Conservation (phyloP, 768 basidiomycete species). For the Suillus plorans region DNA sequence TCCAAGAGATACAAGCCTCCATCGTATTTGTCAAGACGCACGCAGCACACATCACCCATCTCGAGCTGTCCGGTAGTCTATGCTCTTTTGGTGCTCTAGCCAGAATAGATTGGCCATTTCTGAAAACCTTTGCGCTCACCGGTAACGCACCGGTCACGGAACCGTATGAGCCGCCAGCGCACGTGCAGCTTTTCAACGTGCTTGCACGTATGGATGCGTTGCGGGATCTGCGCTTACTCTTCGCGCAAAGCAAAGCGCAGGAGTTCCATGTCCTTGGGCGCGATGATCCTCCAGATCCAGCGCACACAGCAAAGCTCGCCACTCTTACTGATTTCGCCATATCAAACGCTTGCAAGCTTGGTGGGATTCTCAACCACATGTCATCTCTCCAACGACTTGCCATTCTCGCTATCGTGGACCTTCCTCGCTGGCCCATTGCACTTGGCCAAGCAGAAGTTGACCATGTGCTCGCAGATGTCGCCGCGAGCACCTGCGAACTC, state of each 20-base stretch:
- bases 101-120: constrained; percentile 30
- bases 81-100: constrained; percentile 26
- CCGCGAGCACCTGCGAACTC: constrained; percentile 32
- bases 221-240: constrained; percentile 31
- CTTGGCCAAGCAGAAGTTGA: constrained; percentile 34
- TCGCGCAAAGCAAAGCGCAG: constrained; percentile 27
- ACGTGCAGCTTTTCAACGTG: constrained; percentile 28
- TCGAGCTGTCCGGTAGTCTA: constrained; percentile 32
- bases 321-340: constrained; percentile 35
- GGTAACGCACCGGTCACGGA: constrained; percentile 25
- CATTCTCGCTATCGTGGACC: constrained; percentile 33
- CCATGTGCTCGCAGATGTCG: constrained; percentile 26
- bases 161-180: constrained; percentile 15
- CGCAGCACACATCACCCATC: constrained; percentile 26
- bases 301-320: constrained; percentile 28
- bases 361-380: constrained; percentile 30
- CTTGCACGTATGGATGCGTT: constrained; percentile 30
- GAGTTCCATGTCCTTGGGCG: constrained; percentile 29
- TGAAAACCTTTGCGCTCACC: constrained; percentile 31
- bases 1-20: constrained; percentile 29
- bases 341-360: constrained; percentile 33
- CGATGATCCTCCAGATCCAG: constrained; percentile 16
- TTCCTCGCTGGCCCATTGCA: constrained; percentile 36
- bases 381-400: constrained; percentile 28
- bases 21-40: constrained; percentile 31